Base-by-base conservation (phyloP, 1,139 yeast species). In the Diutina pseudorugosa region DNA sequence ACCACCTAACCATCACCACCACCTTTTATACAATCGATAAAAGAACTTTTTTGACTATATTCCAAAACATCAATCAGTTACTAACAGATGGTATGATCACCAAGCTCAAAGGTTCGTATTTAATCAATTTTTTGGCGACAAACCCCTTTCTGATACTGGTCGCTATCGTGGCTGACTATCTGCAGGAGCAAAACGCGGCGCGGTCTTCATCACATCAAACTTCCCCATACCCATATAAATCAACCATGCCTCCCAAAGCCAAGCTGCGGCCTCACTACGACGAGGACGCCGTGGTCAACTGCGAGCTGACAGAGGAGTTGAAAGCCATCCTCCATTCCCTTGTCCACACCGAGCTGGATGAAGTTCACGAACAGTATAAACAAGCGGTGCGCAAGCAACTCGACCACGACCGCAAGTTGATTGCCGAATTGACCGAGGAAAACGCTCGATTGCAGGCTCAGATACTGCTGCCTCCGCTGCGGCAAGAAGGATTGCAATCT, bases 331-430 rank as follows among this genome's bases (percentile, higher is more conserved):
- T 48, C 14, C 14, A 33, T 7, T 41, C 33, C 8, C 51, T 48
- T 6, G 9, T 9, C n/a, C 19, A 66, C 48, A 68, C 73, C 4
- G 61, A 66, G 41, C 74, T 70, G 53, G 77, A 73, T 57, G 67
- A 64, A 51, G 48, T 68, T 12, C 70, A 72, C 53, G 57, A 60
- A 3, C 60, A 61, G 51, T 72, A 67, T 57, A 65, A 66, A 53
- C 54, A 57, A n/a, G 65, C 65, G 33, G 64, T 65, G 1, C 62
- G 61, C 42, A 54, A 60, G 4, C 71, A 69, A 51, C 55, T 70
- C 51, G 66, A 63, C 7, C 58, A 63, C 19, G 71, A 71, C 53
- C 65, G 67, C 49, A 57, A 56, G 30, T 55, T 65, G 27, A 70
- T 73, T 23, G 59, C 61, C 27, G 58, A 61, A 30, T 58, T 73